Percentiles rank a stretch among this genome's conserved stretches.
Conservation (phyloP, 768 basidiomycete species). For the Boletus barrowsii region DNA sequence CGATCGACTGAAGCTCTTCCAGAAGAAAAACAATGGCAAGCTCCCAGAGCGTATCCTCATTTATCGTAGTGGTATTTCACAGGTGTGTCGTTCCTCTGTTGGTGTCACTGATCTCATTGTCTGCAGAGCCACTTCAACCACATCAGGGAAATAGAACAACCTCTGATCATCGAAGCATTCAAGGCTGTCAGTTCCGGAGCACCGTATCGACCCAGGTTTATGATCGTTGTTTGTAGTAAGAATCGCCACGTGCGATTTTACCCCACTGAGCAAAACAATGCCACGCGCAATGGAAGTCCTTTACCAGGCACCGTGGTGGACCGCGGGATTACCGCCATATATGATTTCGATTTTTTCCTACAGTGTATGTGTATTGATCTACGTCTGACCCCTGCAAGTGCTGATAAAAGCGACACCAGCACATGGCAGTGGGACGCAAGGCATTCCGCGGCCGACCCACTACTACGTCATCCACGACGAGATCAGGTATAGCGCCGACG, state of each 20-base stretch:
- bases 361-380: not conserved
- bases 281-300: not conserved
- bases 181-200: not conserved
- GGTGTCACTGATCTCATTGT: not conserved
- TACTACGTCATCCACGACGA: not conserved
- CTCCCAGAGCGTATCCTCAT: not conserved
- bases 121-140: not conserved
- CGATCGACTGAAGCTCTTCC: not conserved
- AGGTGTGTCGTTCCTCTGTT: not conserved
- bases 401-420: not conserved
- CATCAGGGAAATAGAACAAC: not conserved
- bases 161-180: not conserved
- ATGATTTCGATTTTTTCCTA: not conserved
- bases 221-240: not conserved
- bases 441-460: not conserved
- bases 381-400: not conserved
- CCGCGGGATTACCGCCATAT: not conserved
- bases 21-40: not conserved
- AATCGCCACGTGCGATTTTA: not conserved
- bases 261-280: not conserved
- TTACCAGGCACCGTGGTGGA: not conserved
- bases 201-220: not conserved
- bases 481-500: not conserved
- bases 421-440: not conserved
- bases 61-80: not conserved